A percentile compares a stretch with the other conserved stretches of the same genome.
phyloP scores from a whole-genome alignment of 2,329 filamentous ascomycete species.

The Aureobasidium lini region DNA sequence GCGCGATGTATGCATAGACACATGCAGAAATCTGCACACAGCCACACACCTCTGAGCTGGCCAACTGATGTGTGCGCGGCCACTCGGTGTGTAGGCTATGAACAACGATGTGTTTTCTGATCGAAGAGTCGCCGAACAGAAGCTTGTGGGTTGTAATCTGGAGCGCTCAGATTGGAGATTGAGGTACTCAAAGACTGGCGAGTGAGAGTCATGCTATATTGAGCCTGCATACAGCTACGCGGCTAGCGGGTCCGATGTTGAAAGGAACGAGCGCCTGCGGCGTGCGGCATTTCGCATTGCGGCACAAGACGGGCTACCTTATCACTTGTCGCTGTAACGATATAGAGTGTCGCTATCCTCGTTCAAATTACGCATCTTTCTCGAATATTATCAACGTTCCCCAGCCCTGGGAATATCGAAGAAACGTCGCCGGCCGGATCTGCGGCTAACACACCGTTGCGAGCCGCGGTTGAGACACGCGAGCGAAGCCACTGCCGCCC shows the following conservation, averaged over 20 bases:
- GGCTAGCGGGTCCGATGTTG: not conserved
- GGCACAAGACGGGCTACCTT: not conserved
- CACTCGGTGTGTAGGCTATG: not conserved
- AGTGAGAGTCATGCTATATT: slow-evolving; percentile 10
- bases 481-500: slow-evolving; percentile 12
- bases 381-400: not conserved
- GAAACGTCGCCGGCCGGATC: not conserved
- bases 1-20: not conserved
- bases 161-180: not conserved
- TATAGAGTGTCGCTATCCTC: not conserved
- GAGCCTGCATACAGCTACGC: slow-evolving; percentile 4
- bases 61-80: not conserved
- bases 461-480: slow-evolving; percentile 6
- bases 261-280: not conserved
- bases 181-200: not conserved
- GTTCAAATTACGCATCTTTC: not conserved
- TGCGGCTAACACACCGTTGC: slow-evolving; percentile 7
- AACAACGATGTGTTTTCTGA: not conserved
- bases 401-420: slow-evolving; percentile 1
- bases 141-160: not conserved
- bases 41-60: slow-evolving; percentile 9
- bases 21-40: slow-evolving; percentile 4
- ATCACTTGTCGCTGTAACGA: not conserved
- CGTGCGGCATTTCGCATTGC: slow-evolving; percentile 2
- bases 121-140: not conserved